Evolutionary conservation across 192 early-diverging fungal genomes (phyloP), one percentile per base, ranked within the genome.

Genomic region (Diversispora epigaea): DNA sequence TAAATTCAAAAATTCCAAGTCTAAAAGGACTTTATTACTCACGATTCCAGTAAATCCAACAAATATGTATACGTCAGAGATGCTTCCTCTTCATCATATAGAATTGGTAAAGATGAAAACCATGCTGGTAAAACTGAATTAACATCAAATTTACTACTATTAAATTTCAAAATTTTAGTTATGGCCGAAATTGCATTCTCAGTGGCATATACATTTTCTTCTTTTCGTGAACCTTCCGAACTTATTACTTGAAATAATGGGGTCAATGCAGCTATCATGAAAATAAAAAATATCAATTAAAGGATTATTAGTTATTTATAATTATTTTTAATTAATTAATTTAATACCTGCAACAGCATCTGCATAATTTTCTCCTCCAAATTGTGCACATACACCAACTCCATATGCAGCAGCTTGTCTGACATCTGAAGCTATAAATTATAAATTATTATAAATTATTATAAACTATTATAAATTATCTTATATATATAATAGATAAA

Each of bases 371-470:
- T 89, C 84, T 17, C 96, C 96, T 68, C 96, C 97, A 75, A 88
- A 92, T 80, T 94, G 86, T 45, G 92, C 98, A 74, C 91, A 90
- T n/a, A 97, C 85, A 45, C 97, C 97, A 21, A 98, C 81, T 75
- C 95, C 96, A 81, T 96, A 99, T 15, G 94, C 92, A 11, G 96
- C 92, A 7, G 95, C 91, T 87, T 99, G 98, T 11, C 95, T 90
- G 49, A 99, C 88, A 70, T 98, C 94, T 0, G 85, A 76, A 61
- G 83, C 76, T 68, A 14, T 55, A 46, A 32, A 32, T 32, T 32
- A 22, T 21, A 61, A 46, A 75, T 47, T 6, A 75, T 46, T 15
- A 46, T 49, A 40, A 67, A 75, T 65, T 32, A 32, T 32, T 32
- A 32, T 32, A 32, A 32, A 32, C 2, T 32, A 32, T 32, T 32